phyloP scores from a whole-genome alignment of 345 rosid genomes.

The Carallia pectinifolia region DNA sequence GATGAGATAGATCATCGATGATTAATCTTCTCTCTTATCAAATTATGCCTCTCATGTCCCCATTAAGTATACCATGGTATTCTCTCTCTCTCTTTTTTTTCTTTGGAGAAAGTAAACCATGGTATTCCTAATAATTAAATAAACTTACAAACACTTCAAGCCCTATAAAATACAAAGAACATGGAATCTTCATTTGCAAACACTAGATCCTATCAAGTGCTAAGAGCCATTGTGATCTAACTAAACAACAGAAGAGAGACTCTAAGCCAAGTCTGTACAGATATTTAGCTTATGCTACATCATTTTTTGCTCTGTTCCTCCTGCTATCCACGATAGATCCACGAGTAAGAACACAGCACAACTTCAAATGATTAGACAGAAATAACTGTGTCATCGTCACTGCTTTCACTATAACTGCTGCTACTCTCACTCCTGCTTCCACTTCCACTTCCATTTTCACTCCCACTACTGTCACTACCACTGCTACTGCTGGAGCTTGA shows the following conservation, averaged over 20 bases:
- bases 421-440: constrained; percentile 13
- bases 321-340: too few species aligned
- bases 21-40: too few species aligned
- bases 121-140: too few species aligned
- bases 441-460: constrained; percentile 9
- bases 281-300: background rate
- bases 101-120: too few species aligned
- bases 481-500: constrained; percentile 23
- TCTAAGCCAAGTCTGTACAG: background rate
- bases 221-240: background rate
- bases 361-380: constrained; percentile 27
- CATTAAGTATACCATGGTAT: too few species aligned
- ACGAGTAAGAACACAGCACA: background rate
- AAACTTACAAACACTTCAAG: too few species aligned
- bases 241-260: background rate
- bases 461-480: constrained; percentile 20
- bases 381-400: constrained; percentile 33
- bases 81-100: too few species aligned
- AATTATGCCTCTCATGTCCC: too few species aligned
- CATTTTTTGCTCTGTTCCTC: too few species aligned
- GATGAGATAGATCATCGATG: too few species aligned
- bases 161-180: too few species aligned
- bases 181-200: background rate
- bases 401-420: constrained; percentile 35
- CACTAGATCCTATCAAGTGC: background rate